These are phyloP conservation scores for Paraconiothyrium brasiliense DNA, from an alignment of 2,329 filamentous ascomycete genomes.

Conservation along the genomic window DNA sequence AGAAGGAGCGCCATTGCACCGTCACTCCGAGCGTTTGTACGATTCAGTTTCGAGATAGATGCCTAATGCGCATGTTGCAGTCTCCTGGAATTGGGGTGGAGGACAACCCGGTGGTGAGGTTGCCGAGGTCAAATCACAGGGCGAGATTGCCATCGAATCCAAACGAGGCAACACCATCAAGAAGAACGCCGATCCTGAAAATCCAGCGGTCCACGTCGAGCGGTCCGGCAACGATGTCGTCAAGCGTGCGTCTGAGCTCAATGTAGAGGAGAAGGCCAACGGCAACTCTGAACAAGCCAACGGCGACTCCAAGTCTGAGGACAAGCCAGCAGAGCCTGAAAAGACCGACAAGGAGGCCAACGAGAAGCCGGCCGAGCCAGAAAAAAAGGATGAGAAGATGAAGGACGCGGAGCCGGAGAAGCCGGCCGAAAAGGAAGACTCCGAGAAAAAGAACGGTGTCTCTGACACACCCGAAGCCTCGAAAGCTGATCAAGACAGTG, in stretches of 20 bases:
- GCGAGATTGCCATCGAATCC: constrained; percentile 68
- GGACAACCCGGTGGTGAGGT: constrained; percentile 66
- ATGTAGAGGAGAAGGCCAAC: constrained; percentile 60
- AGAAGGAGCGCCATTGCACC: constrained; percentile 26
- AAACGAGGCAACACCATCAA: constrained; percentile 71
- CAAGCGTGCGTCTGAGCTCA: constrained; percentile 69
- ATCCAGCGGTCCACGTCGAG: constrained; percentile 69
- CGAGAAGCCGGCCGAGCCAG: constrained; percentile 35
- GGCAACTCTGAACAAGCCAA: constrained; percentile 46
- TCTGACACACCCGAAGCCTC: constrained; percentile 30
- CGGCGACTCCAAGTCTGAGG: constrained; percentile 46
- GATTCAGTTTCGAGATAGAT: not conserved
- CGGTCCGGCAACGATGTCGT: constrained; percentile 71
- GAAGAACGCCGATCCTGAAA: constrained; percentile 68
- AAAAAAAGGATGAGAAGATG: constrained; percentile 51
- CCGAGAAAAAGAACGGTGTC: constrained; percentile 34
- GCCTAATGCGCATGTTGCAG: constrained; percentile 49
- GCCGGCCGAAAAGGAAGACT: constrained; percentile 33
- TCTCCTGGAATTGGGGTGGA: constrained; percentile 70
- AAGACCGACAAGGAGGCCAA: constrained; percentile 40
- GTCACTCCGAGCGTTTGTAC: constrained; percentile 33
- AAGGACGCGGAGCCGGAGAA: constrained; percentile 41
- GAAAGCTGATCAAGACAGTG: constrained; percentile 38
- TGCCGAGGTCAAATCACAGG: constrained; percentile 65
- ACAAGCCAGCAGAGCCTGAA: constrained; percentile 38